Base-by-base conservation (phyloP, 2,329 filamentous ascomycete genomes). In the Amylocarpus encephaloides region DNA sequence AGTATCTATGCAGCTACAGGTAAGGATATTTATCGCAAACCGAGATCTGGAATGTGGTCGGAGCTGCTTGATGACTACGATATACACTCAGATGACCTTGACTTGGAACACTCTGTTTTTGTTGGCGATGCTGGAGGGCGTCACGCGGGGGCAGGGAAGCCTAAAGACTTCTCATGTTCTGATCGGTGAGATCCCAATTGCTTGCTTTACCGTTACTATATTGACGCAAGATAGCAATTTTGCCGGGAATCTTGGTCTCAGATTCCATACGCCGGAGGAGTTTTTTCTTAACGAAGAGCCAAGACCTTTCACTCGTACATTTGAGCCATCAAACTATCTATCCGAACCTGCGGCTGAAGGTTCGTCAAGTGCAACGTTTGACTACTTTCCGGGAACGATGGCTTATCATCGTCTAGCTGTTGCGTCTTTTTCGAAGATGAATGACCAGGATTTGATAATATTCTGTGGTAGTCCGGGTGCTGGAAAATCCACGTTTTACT, bases 401-500 rank as follows among this genome's bases (percentile, higher is more conserved):
- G 49, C 48, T 50, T 50, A 52, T 49, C 43, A 10, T 49, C 43
- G 38, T 45, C 18, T 46, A 52, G 50, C 13, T 18, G 36, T 10
- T 40, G 26, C 46, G 34, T 43, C 50, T 36, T 52, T 52, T 43
- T 73, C 77, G 42, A 88, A 83, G 69, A 77, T 74, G 46, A 80
- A 85, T 61, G 67, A 78, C 5, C 68, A 82, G 56, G 91, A 96
- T 49, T 72, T 97, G 12, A 79, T 97, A 19, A 68, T 97, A 6
- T 88, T 95, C 66, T 92, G 88, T 63, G 93, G 93, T 1, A 88
- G 87, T 43, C 93, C 93, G 0, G 91, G 88, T 1, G 82, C 89
- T 2, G 93, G 93, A 15, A 97, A 98, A 69, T 95, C 88, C 35
- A 92, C 89, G 0, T 95, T 93, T 63, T 96, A 85, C 70, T 88